Conservation (phyloP, 352 stramenopile species). For the Aphanomyces astaci region DNA sequence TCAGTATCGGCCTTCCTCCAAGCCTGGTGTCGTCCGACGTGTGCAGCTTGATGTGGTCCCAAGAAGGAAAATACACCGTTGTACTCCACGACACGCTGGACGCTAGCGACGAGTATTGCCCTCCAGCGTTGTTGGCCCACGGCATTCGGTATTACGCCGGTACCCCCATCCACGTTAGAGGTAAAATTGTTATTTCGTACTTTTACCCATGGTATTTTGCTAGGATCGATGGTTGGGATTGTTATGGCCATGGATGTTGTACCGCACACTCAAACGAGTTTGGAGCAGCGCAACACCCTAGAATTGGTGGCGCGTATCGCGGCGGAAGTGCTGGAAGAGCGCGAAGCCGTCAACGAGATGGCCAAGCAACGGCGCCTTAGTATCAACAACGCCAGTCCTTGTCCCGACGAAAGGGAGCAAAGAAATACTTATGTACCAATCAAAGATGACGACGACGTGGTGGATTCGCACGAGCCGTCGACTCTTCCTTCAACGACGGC, state of each 20-base stretch:
- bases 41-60: conserved; percentile 35
- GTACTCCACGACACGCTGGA: conserved; percentile 42
- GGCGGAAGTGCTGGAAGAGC: conserved; percentile 73
- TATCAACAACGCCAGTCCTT: too few species aligned
- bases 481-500: too few species aligned
- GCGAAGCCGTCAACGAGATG: conserved; percentile 4
- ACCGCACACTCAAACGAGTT: conserved; percentile 40
- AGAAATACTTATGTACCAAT: too few species aligned
- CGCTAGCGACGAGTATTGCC: neutral
- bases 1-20: conserved; percentile 50
- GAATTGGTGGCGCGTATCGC: conserved; percentile 72
- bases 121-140: neutral
- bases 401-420: too few species aligned
- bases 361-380: neutral
- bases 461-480: too few species aligned
- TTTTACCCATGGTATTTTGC: neutral
- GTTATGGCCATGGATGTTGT: conserved; percentile 53
- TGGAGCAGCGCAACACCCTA: conserved; percentile 57
- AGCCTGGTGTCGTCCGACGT: conserved; percentile 34
- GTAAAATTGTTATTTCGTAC: conserved; percentile 16
- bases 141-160: conserved; percentile 33
- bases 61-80: conserved; percentile 38
- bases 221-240: conserved; percentile 35
- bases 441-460: too few species aligned
- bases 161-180: conserved; percentile 34